Conservation (phyloP, 1,284 basidiomycete genomes). For the Trichosporon sp. region DNA sequence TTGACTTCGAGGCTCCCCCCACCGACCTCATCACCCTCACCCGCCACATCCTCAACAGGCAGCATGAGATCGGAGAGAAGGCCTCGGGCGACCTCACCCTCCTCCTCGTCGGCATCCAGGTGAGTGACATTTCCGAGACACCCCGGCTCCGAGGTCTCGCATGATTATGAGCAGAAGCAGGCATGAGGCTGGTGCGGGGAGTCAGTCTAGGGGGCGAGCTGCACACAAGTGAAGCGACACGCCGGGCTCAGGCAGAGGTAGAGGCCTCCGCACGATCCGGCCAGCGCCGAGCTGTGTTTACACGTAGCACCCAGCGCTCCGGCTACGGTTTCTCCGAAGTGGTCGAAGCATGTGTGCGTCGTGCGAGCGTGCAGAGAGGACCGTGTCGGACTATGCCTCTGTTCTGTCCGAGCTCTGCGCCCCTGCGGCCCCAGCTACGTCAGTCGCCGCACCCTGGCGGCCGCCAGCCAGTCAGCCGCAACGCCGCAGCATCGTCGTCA, state of each 20-base stretch:
- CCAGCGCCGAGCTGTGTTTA: background rate
- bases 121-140: slow-evolving; percentile 40
- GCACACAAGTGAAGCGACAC: background rate
- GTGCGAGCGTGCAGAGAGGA: background rate
- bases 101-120: slow-evolving; percentile 90
- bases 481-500: background rate
- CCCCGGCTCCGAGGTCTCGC: background rate
- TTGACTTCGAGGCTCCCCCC: slow-evolving; percentile 58
- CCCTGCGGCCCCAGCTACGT: background rate
- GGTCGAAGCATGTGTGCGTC: background rate
- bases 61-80: slow-evolving; percentile 67
- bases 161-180: background rate
- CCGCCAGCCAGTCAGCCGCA: background rate
- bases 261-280: background rate
- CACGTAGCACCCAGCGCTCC: background rate
- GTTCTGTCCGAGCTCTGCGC: background rate
- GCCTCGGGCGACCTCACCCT: slow-evolving; percentile 93
- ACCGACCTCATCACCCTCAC: slow-evolving; percentile 89
- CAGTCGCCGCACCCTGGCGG: background rate
- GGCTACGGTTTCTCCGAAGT: background rate
- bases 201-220: background rate
- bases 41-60: slow-evolving; percentile 78
- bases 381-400: background rate
- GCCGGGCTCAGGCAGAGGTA: background rate
- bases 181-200: background rate